phyloP scores from a whole-genome alignment of 495 filamentous ascomycete species.

The Penicilliopsis zonata region DNA sequence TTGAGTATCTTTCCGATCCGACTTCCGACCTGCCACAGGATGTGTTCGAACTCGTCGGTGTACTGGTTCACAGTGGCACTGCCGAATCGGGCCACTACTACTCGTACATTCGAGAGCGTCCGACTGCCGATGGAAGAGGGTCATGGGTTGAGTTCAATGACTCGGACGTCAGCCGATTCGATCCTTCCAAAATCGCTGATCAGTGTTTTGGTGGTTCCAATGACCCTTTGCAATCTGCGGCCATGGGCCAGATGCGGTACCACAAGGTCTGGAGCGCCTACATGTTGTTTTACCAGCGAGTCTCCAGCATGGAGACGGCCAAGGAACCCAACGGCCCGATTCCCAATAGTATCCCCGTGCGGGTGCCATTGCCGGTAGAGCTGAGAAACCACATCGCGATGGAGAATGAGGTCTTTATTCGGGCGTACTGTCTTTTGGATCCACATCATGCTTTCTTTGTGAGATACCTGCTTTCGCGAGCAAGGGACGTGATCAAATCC shows the following conservation, averaged over 20 bases:
- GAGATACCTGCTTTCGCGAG: conserved; percentile 38
- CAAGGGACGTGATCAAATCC: conserved; percentile 24
- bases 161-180: conserved; percentile 62
- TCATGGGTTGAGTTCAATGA: conserved; percentile 94
- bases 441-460: conserved; percentile 59
- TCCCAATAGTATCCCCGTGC: conserved; percentile 35
- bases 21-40: conserved; percentile 43
- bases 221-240: conserved; percentile 29
- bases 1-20: conserved; percentile 67
- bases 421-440: conserved; percentile 74
- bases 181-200: conserved; percentile 56
- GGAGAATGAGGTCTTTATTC: conserved; percentile 62
- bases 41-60: conserved; percentile 81
- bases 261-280: conserved; percentile 82
- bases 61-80: conserved; percentile 85
- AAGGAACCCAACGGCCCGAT: conserved; percentile 15
- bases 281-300: conserved; percentile 94
- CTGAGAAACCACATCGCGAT: conserved; percentile 50
- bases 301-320: conserved; percentile 43
- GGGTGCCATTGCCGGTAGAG: conserved; percentile 39
- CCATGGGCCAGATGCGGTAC: conserved; percentile 28
- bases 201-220: conserved; percentile 71
- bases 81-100: conserved; percentile 97
- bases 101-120: conserved; percentile 79
- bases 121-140: conserved; percentile 35